phyloP scores from a whole-genome alignment of 371 early-diverging fungal species.

The Syncephalastrum monosporum region DNA sequence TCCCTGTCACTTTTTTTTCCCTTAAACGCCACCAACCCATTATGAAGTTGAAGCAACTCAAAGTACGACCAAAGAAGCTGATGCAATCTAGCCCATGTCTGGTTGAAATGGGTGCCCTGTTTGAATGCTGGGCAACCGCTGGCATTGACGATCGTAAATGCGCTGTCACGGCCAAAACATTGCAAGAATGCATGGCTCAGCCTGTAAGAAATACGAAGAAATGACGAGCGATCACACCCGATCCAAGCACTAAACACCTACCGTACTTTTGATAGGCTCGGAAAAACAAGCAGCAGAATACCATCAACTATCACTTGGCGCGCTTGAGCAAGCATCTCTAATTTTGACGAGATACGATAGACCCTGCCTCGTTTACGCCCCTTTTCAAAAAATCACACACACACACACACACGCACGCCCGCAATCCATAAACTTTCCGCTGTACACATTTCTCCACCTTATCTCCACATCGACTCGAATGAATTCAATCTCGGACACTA shows the following conservation, averaged over 20 bases:
- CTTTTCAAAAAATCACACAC: too few species aligned
- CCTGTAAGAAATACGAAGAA: conserved; percentile 40
- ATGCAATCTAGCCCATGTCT: conserved; percentile 64
- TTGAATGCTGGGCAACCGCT: conserved; percentile 66
- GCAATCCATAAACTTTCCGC: too few species aligned
- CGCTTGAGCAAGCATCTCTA: conserved; percentile 67
- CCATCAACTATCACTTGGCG: conserved; percentile 67
- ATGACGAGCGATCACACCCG: neutral
- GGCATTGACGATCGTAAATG: conserved; percentile 63
- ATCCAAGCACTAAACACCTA: neutral
- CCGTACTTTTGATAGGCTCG: conserved; percentile 32
- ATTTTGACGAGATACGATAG: neutral
- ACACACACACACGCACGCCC: too few species aligned
- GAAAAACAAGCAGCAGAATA: conserved; percentile 52
- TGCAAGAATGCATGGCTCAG: conserved; percentile 63
- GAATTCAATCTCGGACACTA: too few species aligned
- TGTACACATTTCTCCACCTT: too few species aligned
- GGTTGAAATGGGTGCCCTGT: conserved; percentile 64
- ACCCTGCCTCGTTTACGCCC: too few species aligned
- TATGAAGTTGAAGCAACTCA: conserved; percentile 68
- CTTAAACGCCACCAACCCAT: conserved; percentile 2
- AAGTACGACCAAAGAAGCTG: conserved; percentile 64
- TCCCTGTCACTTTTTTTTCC: too few species aligned
- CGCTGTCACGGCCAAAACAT: conserved; percentile 51
- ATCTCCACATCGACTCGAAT: too few species aligned